These are phyloP conservation scores for Gossypium gossypioides DNA, from an alignment of 441 rosid species.

Conservation along the genomic window DNA sequence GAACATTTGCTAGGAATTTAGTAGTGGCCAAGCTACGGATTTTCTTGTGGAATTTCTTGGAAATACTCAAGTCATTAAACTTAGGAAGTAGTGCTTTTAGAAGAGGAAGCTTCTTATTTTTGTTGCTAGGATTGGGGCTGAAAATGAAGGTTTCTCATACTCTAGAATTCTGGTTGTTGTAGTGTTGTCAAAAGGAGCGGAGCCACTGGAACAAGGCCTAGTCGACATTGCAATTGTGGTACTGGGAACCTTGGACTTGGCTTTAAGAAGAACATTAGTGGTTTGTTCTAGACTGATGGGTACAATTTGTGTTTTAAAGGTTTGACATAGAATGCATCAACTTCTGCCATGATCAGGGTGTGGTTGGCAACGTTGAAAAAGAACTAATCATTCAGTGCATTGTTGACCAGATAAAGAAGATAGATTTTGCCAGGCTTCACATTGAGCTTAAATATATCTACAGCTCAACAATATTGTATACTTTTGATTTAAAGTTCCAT, in stretches of 20 bases:
- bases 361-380: conserved; percentile 65
- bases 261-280: conserved; percentile 50
- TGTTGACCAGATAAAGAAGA: conserved; percentile 37
- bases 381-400: conserved; percentile 49
- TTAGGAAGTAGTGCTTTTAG: conserved; percentile 22
- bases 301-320: conserved; percentile 44
- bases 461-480: neutral
- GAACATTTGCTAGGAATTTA: conserved; percentile 47
- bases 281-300: conserved; percentile 57
- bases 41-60: conserved; percentile 28
- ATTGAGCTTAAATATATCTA: conserved; percentile 39
- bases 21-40: conserved; percentile 38
- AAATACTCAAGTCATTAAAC: conserved; percentile 17
- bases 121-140: neutral
- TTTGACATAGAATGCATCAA: conserved; percentile 58
- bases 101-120: conserved; percentile 2
- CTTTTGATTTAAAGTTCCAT: neutral
- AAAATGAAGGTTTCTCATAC: neutral
- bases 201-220: conserved; percentile 54
- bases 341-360: conserved; percentile 50
- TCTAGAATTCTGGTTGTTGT: neutral
- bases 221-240: conserved; percentile 47
- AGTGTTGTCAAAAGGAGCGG: conserved; percentile 31
- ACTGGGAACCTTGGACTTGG: conserved; percentile 38
- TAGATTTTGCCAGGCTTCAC: conserved; percentile 44